phyloP scores from a whole-genome alignment of 139 green algal genomes.

The Microglena sp. region DNA sequence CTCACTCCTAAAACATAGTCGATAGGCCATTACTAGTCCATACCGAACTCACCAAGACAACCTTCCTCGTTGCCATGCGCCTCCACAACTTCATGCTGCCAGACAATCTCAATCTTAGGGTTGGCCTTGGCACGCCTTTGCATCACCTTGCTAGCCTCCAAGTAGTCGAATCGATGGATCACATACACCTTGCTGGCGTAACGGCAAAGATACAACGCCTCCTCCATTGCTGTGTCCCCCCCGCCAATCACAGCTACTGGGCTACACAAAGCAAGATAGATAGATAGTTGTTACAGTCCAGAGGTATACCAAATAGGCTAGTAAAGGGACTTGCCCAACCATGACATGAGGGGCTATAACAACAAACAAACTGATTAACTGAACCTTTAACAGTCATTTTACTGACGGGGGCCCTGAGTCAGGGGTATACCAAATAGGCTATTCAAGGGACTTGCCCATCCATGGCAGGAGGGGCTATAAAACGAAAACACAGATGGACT shows the following conservation, averaged over 20 bases:
- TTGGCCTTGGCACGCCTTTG: slow-evolving; percentile 56
- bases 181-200: slow-evolving; percentile 56
- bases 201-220: slow-evolving; percentile 67
- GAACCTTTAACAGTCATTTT: too few species aligned
- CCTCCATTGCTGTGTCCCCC: slow-evolving; percentile 73
- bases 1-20: slow-evolving; percentile 13
- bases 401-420: too few species aligned
- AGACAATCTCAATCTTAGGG: slow-evolving; percentile 74
- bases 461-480: too few species aligned
- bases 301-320: too few species aligned
- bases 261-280: too few species aligned
- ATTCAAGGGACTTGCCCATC: too few species aligned
- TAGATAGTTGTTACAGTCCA: too few species aligned
- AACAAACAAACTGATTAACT: too few species aligned
- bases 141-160: slow-evolving; percentile 70
- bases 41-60: slow-evolving; percentile 24
- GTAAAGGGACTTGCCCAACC: too few species aligned
- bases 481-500: not conserved
- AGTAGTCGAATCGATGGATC: slow-evolving; percentile 72
- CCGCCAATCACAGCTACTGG: slow-evolving; percentile 73
- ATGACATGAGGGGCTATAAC: too few species aligned
- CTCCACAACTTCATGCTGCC: slow-evolving; percentile 49
- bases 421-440: too few species aligned
- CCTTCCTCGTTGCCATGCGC: slow-evolving; percentile 59
- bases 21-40: not conserved